A percentile compares a stretch with the other conserved stretches of the same genome.
phyloP scores from a whole-genome alignment of 2,329 filamentous ascomycete species.

The Chalaropsis thielavioides region DNA sequence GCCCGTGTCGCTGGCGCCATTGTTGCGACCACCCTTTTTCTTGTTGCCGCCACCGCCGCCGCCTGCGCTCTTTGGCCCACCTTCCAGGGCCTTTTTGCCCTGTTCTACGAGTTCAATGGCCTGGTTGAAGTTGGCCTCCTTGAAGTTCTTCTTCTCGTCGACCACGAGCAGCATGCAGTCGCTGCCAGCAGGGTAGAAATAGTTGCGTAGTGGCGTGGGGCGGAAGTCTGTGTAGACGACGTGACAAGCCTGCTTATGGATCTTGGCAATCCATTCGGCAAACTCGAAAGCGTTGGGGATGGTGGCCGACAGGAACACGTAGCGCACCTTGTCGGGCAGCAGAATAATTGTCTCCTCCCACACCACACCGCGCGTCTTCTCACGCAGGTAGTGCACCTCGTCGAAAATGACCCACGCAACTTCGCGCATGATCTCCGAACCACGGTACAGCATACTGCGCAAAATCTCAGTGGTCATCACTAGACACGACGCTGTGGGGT shows the following conservation, averaged over 20 bases:
- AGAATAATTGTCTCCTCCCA: constrained; percentile 99
- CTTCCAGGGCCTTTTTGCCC: constrained; percentile 70
- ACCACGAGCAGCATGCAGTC: constrained; percentile 90
- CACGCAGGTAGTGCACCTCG: constrained; percentile 96
- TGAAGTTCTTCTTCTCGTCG: constrained; percentile 90
- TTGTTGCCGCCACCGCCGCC: constrained; percentile 48
- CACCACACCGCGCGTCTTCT: constrained; percentile 86
- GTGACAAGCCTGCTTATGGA: constrained; percentile 92
- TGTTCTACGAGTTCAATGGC: constrained; percentile 85
- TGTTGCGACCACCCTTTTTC: constrained; percentile 81
- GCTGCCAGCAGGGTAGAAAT: constrained; percentile 87
- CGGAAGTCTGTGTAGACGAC: constrained; percentile 98
- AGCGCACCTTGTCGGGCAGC: constrained; percentile 93
- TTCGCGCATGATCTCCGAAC: constrained; percentile 98
- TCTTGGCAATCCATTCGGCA: constrained; percentile 97
- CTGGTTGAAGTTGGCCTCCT: constrained; percentile 93
- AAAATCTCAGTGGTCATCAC: constrained; percentile 99
- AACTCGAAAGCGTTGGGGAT: constrained; percentile 99
- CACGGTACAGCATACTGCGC: constrained; percentile 93
- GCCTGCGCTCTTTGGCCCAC: constrained; percentile 42
- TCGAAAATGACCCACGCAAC: constrained; percentile 98
- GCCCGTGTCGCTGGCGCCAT: constrained; percentile 49
- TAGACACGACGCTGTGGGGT: constrained; percentile 90
- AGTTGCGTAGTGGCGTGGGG: constrained; percentile 90
- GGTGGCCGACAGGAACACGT: constrained; percentile 94